A percentile compares a stretch with the other conserved stretches of the same genome.
These are phyloP conservation scores for Hordeum pubiflorum DNA, from an alignment of 202 grass and related monocot genomes.

Conservation along the genomic window DNA sequence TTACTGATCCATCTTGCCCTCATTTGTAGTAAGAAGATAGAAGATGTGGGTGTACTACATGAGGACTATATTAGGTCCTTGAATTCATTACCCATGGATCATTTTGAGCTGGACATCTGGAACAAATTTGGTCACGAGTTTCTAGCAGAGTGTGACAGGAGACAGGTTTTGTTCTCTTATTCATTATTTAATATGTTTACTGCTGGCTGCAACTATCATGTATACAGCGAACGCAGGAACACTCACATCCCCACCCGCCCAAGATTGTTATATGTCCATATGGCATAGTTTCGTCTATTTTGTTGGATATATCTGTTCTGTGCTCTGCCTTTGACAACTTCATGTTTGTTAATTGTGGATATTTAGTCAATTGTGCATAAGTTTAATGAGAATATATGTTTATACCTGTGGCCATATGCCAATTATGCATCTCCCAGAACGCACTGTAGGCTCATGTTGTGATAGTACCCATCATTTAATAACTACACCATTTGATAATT, in stretches of 20 bases:
- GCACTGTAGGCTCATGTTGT: not conserved
- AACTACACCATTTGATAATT: not conserved
- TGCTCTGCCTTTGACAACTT: not conserved
- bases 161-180: conserved; percentile 42
- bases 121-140: conserved; percentile 27
- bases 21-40: conserved; percentile 48
- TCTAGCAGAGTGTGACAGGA: conserved; percentile 37
- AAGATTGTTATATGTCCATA: not conserved
- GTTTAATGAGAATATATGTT: not conserved
- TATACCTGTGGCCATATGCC: not conserved
- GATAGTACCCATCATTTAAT: not conserved
- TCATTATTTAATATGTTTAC: not conserved
- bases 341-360: not conserved
- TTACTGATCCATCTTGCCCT: not conserved
- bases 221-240: not conserved
- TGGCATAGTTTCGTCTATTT: not conserved
- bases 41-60: conserved; percentile 26
- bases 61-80: conserved; percentile 42
- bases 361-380: not conserved
- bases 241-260: not conserved
- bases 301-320: not conserved
- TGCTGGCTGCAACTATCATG: not conserved
- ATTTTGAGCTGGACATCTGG: conserved; percentile 59
- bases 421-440: not conserved
- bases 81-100: conserved; percentile 32